A percentile compares a stretch with the other conserved stretches of the same genome.
phyloP scores from a whole-genome alignment of 2,329 filamentous ascomycete species.

The Aspergillus melleus region DNA sequence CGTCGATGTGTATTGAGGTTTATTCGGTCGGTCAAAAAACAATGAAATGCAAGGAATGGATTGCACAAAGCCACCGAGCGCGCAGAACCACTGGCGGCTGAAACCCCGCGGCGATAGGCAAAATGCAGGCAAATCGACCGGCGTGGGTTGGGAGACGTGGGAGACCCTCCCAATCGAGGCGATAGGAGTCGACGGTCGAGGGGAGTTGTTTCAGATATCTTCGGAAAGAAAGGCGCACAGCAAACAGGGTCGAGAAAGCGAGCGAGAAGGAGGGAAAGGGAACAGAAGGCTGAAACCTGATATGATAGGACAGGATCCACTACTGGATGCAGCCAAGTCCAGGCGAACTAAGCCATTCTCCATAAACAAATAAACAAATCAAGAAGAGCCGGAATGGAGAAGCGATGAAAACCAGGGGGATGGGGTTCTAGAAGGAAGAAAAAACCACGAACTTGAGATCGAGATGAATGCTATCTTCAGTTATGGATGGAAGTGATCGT shows the following conservation, averaged over 20 bases:
- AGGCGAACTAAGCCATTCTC: not conserved
- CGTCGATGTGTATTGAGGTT: not conserved
- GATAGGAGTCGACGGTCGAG: not conserved
- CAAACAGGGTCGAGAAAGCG: not conserved
- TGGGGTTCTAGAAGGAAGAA: not conserved
- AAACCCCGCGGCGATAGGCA: not conserved
- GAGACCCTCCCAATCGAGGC: not conserved
- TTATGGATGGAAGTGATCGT: not conserved
- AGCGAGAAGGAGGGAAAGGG: not conserved
- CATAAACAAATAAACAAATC: constrained; percentile 3
- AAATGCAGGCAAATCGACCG: not conserved
- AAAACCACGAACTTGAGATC: not conserved
- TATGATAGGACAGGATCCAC: not conserved
- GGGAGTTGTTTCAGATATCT: not conserved
- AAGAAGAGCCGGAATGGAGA: not conserved
- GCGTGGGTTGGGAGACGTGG: not conserved
- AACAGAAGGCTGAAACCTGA: not conserved
- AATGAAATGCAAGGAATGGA: not conserved
- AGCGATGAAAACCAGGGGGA: not conserved
- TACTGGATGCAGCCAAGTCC: not conserved
- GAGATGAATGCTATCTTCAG: not conserved
- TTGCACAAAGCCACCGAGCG: not conserved
- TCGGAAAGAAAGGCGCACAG: not conserved
- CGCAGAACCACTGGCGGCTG: not conserved
- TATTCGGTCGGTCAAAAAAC: not conserved